Evolutionary conservation across 169 alveolate species (phyloP).

Genomic region (Cryptosporidium viatorum): DNA sequence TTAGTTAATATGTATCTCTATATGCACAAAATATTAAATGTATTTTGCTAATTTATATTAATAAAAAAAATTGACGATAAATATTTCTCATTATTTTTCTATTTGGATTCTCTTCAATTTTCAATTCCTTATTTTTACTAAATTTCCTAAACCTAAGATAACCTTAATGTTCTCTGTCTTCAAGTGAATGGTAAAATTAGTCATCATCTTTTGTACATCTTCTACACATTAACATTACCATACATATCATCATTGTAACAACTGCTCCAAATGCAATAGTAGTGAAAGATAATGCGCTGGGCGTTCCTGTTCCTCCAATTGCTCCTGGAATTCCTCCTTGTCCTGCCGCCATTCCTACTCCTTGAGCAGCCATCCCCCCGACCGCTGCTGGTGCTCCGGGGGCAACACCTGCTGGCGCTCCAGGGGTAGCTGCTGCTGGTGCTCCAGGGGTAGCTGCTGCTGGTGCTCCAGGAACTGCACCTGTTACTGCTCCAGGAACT

Average conservation of each 20-base stretch:
- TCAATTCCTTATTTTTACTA: background rate
- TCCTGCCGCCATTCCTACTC: background rate
- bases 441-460: conserved; percentile 10
- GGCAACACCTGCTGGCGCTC: conserved; percentile 25
- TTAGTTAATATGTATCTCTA: too few species aligned
- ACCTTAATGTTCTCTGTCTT: background rate
- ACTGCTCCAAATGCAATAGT: conserved; percentile 39
- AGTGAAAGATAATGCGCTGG: conserved; percentile 59
- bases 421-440: conserved; percentile 1
- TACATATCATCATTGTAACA: conserved; percentile 68
- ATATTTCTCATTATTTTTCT: too few species aligned
- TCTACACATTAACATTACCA: conserved; percentile 69
- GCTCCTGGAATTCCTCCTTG: conserved; percentile 29
- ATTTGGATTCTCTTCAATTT: background rate
- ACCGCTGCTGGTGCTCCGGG: conserved; percentile 24
- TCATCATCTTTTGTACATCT: conserved; percentile 70
- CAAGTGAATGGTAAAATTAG: background rate
- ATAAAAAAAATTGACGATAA: background rate
- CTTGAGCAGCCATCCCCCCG: conserved; percentile 1
- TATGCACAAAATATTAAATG: background rate
- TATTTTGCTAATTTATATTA: too few species aligned
- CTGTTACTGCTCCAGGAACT: background rate
- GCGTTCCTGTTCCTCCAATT: conserved; percentile 24
- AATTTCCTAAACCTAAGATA: background rate
- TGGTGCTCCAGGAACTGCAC: background rate